These are phyloP conservation scores for Vaccinium myrtillus DNA, from an alignment of 148 eudicot species.

Conservation along the genomic window DNA sequence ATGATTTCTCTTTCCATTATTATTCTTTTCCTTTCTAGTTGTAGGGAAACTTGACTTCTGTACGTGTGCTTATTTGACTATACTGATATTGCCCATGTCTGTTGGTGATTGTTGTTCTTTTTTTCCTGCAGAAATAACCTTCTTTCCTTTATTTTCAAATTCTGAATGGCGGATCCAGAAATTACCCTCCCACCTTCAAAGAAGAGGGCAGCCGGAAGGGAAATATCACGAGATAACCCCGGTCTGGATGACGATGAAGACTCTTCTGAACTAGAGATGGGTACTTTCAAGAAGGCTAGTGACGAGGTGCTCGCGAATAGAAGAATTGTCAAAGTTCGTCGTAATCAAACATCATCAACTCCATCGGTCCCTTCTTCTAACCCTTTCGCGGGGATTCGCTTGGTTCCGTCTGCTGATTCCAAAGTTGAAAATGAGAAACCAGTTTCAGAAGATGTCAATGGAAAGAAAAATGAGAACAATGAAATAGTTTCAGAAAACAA, in stretches of 20 bases:
- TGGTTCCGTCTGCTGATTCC: constrained; percentile 49
- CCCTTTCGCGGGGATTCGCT: constrained; percentile 79
- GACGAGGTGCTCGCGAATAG: constrained; percentile 83
- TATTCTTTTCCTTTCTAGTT: background rate
- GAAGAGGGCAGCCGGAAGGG: constrained; percentile 88
- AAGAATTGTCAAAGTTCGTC: constrained; percentile 81
- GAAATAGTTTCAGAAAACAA: constrained; percentile 36
- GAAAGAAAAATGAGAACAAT: constrained; percentile 26
- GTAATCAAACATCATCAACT: constrained; percentile 47
- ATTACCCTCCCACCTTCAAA: constrained; percentile 66
- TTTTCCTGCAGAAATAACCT: background rate
- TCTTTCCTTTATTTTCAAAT: background rate
- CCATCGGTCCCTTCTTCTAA: constrained; percentile 66
- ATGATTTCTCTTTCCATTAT: background rate
- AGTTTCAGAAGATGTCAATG: constrained; percentile 32
- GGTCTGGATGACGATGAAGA: constrained; percentile 85
- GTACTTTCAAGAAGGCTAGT: constrained; percentile 82
- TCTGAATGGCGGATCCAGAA: constrained; percentile 48
- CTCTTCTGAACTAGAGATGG: constrained; percentile 52
- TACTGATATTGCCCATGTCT: background rate
- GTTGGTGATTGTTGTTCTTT: background rate
- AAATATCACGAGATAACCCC: constrained; percentile 77
- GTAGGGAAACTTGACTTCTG: background rate
- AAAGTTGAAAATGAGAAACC: constrained; percentile 30
- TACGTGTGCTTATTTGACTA: background rate